Evolutionary conservation across 345 rosid species (phyloP).

Genomic region (Aurinia saxatilis): DNA sequence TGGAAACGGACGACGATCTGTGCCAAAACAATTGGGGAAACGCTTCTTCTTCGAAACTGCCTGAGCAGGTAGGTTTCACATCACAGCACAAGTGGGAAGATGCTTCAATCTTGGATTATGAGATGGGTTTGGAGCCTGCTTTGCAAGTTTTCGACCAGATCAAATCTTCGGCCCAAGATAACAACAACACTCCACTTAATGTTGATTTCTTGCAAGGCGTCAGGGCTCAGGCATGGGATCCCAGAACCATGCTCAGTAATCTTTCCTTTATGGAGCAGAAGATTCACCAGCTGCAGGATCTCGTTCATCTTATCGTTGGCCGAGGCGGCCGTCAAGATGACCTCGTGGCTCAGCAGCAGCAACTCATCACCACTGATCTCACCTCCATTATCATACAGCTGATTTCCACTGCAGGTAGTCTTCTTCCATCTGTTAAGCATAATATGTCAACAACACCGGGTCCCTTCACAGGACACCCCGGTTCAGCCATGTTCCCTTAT

Average conservation of each 20-base stretch:
- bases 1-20: slow-evolving; percentile 54
- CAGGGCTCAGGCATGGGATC: slow-evolving; percentile 78
- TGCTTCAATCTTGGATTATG: slow-evolving; percentile 42
- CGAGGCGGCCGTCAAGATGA: slow-evolving; percentile 50
- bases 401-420: slow-evolving; percentile 92
- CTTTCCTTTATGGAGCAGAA: slow-evolving; percentile 82
- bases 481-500: slow-evolving; percentile 43
- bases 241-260: slow-evolving; percentile 64
- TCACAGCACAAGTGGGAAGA: slow-evolving; percentile 60
- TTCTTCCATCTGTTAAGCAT: slow-evolving; percentile 82
- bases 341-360: slow-evolving; percentile 66
- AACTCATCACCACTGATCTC: slow-evolving; percentile 76
- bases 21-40: slow-evolving; percentile 47
- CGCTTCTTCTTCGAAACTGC: slow-evolving; percentile 36
- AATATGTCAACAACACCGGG: slow-evolving; percentile 35
- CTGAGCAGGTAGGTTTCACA: slow-evolving; percentile 28
- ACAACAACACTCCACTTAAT: slow-evolving; percentile 22
- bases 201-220: slow-evolving; percentile 30
- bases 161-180: slow-evolving; percentile 28
- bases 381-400: slow-evolving; percentile 88
- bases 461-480: slow-evolving; percentile 41
- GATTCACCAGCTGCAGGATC: slow-evolving; percentile 81
- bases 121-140: slow-evolving; percentile 35
- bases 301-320: slow-evolving; percentile 64
- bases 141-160: slow-evolving; percentile 40